Evolutionary conservation across 148 eudicot genomes (phyloP), one percentile per base, ranked within the genome.

Genomic region (Chenopodium berlandieri): DNA sequence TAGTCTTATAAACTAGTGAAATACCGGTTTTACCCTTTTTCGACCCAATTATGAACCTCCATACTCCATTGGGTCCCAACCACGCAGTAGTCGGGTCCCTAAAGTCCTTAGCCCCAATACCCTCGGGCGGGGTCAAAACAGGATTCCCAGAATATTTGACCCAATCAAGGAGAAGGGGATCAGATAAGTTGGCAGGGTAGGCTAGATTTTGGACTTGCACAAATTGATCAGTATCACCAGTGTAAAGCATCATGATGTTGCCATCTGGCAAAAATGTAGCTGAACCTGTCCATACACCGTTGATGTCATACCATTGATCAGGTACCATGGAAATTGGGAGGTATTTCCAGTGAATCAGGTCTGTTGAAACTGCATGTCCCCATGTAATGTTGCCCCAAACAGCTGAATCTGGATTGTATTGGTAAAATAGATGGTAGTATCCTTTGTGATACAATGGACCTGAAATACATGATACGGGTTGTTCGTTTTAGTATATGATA

Each of bases 281-380:
- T 1, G 99, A 96, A 0, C 99, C 99, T 1, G 98, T 91, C 99
- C 98, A 96, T 16, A 92, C 99, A 22, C 99, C 99, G 71, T 92
- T 90, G 70, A 73, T 48, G 22, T 96, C 99, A 65, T 84, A 96
- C 95, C 92, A 88, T 11, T 82, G 91, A 79, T 96, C 99, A 22
- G 92, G 95, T 1, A 83, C 84, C 97, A 96, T 88, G 56, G 99
- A 87, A 0, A 87, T 47, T 0, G 98, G 97, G 2, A 96, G 92
- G 81, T 96, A 84, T 73, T 86, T 84, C 99, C 99, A 96, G 62
- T 94, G 86, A 83, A 96, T 90, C 62, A 94, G 71, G 91, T 96
- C 99, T 60, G 66, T 86, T 58, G 99, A 96, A 4, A 94, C 89
- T 0, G 99, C 93, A 46, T 96, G 99, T 70, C 94, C 99, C 99